Base-by-base conservation (phyloP, 2,329 filamentous ascomycete species). In the Colletotrichum liriopes region DNA sequence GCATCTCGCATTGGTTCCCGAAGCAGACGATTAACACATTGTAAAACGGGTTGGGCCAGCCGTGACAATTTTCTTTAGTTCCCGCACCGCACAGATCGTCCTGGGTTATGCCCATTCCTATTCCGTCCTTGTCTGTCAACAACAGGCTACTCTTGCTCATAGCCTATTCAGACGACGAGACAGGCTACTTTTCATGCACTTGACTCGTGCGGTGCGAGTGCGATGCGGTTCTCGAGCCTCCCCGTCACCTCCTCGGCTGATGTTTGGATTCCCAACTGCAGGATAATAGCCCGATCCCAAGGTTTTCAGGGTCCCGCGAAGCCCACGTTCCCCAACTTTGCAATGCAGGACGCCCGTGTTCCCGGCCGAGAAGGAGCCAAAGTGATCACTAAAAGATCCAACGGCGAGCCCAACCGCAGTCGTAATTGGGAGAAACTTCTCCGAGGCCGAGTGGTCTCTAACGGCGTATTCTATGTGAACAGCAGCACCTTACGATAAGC, bases 91-190 rank as follows among this genome's bases (percentile, higher is more conserved):
- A 72, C 52, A 56, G 58, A 68, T 71, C 29, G 35, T 59, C 52
- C 47, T 60, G 43, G 32, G 16, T 54, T 47, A 58, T 59, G 67
- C 43, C 54, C 35, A 39, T 59, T 26, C 59, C 59, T 49, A 52
- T 52, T 32, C 41, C 29, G 54, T n/a, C 45, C 14, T 45, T 45
- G 29, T 49, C 39, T 35, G 23, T 45, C 41, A 52, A 49, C 43
- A n/a, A 12, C 45, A 52, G 45, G 14, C 23, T 35, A 45, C n/a
- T 39, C 52, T 45, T 64, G 35, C 59, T 52, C n/a, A 41, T 47
- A 60, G 65, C 69, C 59, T 64, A 54, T 69, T 69, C 65, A 59
- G 65, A 72, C 69, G 69, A 64, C 69, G 65, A 39, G 37, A 39
- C 16, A 37, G 18, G n/a, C 37, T 64, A 29, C 59, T 51, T 63